These are phyloP conservation scores for Cruciata laevipes DNA, from an alignment of 257 asterid species.

Conservation along the genomic window DNA sequence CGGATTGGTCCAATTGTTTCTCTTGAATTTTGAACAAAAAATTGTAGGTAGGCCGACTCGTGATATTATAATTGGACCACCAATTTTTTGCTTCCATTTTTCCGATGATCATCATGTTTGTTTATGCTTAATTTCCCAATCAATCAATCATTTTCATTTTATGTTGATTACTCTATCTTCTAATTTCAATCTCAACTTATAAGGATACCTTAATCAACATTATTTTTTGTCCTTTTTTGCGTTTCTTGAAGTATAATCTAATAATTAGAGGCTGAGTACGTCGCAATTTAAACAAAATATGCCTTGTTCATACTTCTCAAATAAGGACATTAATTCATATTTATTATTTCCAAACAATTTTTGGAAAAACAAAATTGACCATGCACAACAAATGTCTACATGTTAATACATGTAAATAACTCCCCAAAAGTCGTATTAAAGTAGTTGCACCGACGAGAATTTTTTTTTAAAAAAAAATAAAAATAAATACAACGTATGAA, in stretches of 20 bases:
- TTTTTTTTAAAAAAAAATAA: too few species aligned
- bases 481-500: too few species aligned
- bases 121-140: background rate
- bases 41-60: too few species aligned
- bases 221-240: background rate
- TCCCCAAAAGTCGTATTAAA: background rate
- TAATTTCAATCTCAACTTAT: background rate
- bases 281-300: background rate
- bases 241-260: background rate
- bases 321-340: background rate
- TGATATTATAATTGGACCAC: background rate
- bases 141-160: background rate
- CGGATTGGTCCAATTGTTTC: too few species aligned
- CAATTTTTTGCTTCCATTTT: too few species aligned
- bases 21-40: too few species aligned
- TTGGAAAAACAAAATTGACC: too few species aligned
- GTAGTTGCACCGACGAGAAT: background rate
- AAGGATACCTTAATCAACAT: background rate
- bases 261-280: background rate
- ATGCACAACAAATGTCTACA: background rate
- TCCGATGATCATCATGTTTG: too few species aligned
- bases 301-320: background rate
- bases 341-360: background rate
- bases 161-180: background rate
- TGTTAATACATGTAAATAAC: background rate